Percentiles rank a stretch among this genome's conserved stretches.
These are phyloP conservation scores for Venturia effusa DNA, from an alignment of 2,329 filamentous ascomycete genomes.

Conservation along the genomic window DNA sequence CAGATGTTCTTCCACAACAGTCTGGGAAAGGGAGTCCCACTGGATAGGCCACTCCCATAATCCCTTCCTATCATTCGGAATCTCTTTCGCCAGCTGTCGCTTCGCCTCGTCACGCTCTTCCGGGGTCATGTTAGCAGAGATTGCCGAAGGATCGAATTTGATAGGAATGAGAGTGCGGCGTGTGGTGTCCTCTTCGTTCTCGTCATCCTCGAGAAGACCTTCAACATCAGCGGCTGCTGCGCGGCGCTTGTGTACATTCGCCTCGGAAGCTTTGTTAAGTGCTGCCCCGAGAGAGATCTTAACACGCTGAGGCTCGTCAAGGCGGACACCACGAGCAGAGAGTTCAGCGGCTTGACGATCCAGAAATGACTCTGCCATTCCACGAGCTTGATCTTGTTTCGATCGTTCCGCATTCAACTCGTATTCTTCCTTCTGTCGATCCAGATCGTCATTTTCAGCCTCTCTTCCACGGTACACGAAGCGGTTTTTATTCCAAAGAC, in stretches of 20 bases:
- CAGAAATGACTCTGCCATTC: slow-evolving; percentile 84
- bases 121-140: slow-evolving; percentile 43
- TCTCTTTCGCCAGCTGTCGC: slow-evolving; percentile 74
- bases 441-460: slow-evolving; percentile 65
- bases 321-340: slow-evolving; percentile 12
- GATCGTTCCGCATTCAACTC: slow-evolving; percentile 50
- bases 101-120: slow-evolving; percentile 80
- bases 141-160: slow-evolving; percentile 33
- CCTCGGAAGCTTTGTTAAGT: slow-evolving; percentile 58
- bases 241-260: slow-evolving; percentile 45
- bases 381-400: slow-evolving; percentile 58
- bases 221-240: slow-evolving; percentile 90
- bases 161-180: slow-evolving; percentile 56
- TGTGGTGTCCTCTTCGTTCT: slow-evolving; percentile 45
- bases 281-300: slow-evolving; percentile 80
- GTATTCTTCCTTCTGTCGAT: slow-evolving; percentile 66
- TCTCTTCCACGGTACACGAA: slow-evolving; percentile 64
- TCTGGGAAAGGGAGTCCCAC: slow-evolving; percentile 82
- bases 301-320: slow-evolving; percentile 53
- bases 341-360: slow-evolving; percentile 74
- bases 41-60: slow-evolving; percentile 89
- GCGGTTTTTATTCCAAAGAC: slow-evolving; percentile 75
- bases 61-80: slow-evolving; percentile 74
- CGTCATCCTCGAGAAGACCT: slow-evolving; percentile 83
- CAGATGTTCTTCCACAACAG: slow-evolving; percentile 72